Percentiles rank a stretch among this genome's conserved stretches.
Evolutionary conservation across 2,329 filamentous ascomycete species (phyloP).

Genomic region (Aspergillus sp.): DNA sequence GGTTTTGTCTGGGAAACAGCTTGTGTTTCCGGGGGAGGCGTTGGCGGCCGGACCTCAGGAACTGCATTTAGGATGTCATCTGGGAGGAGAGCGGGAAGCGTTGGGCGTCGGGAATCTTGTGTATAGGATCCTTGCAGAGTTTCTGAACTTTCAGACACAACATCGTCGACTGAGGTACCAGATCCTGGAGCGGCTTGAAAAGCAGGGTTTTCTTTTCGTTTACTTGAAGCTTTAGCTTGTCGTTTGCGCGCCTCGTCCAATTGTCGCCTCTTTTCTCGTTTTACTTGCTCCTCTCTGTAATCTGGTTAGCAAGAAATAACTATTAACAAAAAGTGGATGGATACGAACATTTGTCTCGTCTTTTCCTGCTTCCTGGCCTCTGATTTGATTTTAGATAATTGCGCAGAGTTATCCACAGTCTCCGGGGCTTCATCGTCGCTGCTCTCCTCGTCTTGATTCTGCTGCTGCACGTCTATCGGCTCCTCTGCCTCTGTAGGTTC

Average conservation of each 20-base stretch:
- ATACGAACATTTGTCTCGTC: constrained; percentile 37
- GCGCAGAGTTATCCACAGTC: constrained; percentile 40
- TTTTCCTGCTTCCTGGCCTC: constrained; percentile 40
- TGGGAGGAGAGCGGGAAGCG: constrained; percentile 53
- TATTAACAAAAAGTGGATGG: background rate
- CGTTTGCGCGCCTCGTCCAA: constrained; percentile 40
- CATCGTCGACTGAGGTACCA: constrained; percentile 28
- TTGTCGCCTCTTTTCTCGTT: constrained; percentile 41
- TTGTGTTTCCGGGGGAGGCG: constrained; percentile 40
- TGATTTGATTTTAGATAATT: constrained; percentile 38
- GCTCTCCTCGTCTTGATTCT: constrained; percentile 27
- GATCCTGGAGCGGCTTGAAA: background rate
- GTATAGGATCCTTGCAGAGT: constrained; percentile 40
- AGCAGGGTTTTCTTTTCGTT: constrained; percentile 25
- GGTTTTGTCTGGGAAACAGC: constrained; percentile 28
- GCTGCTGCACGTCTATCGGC: constrained; percentile 18
- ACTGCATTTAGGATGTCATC: constrained; percentile 51
- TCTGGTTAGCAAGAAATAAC: constrained; percentile 20
- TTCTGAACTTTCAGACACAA: constrained; percentile 42
- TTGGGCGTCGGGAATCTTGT: constrained; percentile 35
- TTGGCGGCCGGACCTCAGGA: constrained; percentile 45
- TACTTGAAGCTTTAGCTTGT: constrained; percentile 36
- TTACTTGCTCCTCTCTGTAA: constrained; percentile 38
- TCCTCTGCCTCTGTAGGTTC: constrained; percentile 21
- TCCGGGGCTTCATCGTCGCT: constrained; percentile 45